Conservation (phyloP, 192 early-diverging fungal genomes). For the Mortierella hygrophila region DNA sequence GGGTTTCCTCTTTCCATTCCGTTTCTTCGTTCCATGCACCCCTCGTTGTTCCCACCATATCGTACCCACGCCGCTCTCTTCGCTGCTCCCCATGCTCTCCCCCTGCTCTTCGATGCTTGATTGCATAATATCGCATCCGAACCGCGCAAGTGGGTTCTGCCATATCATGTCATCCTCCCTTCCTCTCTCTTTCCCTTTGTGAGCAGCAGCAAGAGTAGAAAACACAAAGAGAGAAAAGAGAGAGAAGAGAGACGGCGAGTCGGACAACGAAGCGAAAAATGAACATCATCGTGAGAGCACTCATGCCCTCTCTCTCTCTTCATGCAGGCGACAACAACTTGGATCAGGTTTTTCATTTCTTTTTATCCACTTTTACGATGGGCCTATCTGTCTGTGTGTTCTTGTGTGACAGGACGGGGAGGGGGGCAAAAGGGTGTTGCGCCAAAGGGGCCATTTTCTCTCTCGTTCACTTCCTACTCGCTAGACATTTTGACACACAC, state of each 20-base stretch:
- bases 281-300: not conserved
- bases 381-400: not conserved
- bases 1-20: too few relatives aligned
- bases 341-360: too few relatives aligned
- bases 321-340: too few relatives aligned
- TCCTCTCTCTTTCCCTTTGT: not conserved
- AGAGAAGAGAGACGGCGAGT: not conserved
- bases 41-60: not conserved
- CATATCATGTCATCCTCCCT: too few relatives aligned
- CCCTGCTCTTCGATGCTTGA: not conserved
- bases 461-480: too few relatives aligned
- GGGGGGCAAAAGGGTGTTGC: not conserved
- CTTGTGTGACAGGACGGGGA: not conserved
- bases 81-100: not conserved
- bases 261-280: too few relatives aligned
- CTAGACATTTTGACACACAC: too few relatives aligned
- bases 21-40: not conserved
- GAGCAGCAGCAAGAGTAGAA: not conserved
- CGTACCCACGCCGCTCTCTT: not conserved
- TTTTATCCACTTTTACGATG: too few relatives aligned
- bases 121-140: slow-evolving; percentile 7
- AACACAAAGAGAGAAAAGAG: not conserved
- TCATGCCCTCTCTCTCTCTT: not conserved
- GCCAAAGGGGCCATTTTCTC: not conserved
- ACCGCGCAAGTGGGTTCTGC: not conserved